phyloP scores from a whole-genome alignment of 192 early-diverging fungal genomes.

The Chytriomyces confervae region DNA sequence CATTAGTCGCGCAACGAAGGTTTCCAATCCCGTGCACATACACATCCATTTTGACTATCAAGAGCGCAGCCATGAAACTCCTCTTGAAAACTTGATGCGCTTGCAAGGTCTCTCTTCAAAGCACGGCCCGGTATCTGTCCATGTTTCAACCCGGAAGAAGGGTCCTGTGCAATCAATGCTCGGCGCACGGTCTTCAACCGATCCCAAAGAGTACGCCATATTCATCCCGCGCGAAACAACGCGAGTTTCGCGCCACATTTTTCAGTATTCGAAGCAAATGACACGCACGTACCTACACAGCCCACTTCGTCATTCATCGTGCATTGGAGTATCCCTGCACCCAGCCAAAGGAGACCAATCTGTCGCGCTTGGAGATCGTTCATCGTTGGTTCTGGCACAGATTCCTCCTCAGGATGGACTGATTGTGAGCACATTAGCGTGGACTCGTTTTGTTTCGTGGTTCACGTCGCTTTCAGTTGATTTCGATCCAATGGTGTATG shows the following conservation, averaged over 20 bases:
- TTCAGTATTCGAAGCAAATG: conserved; percentile 39
- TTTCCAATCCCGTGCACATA: background rate
- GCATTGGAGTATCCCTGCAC: conserved; percentile 31
- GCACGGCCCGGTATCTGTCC: conserved; percentile 16
- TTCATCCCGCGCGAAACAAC: conserved; percentile 30
- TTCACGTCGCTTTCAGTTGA: conserved; percentile 8
- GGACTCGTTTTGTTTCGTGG: conserved; percentile 32
- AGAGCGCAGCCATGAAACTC: background rate
- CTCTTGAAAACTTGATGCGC: background rate
- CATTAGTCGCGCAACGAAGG: conserved; percentile 1
- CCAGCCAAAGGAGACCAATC: background rate
- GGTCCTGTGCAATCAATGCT: conserved; percentile 18
- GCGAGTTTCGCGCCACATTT: conserved; percentile 33
- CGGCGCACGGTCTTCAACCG: conserved; percentile 31
- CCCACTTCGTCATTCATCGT: background rate
- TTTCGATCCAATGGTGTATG: conserved; percentile 27
- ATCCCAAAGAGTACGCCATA: conserved; percentile 18
- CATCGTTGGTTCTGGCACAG: background rate
- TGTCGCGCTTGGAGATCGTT: background rate
- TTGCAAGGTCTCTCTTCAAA: background rate
- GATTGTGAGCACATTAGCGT: background rate
- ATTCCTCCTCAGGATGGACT: conserved; percentile 21
- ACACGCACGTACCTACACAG: conserved; percentile 3
- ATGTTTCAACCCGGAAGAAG: background rate
- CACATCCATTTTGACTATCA: conserved; percentile 34